phyloP scores from a whole-genome alignment of 179 eudicot species.

The Patellifolia procumbens region DNA sequence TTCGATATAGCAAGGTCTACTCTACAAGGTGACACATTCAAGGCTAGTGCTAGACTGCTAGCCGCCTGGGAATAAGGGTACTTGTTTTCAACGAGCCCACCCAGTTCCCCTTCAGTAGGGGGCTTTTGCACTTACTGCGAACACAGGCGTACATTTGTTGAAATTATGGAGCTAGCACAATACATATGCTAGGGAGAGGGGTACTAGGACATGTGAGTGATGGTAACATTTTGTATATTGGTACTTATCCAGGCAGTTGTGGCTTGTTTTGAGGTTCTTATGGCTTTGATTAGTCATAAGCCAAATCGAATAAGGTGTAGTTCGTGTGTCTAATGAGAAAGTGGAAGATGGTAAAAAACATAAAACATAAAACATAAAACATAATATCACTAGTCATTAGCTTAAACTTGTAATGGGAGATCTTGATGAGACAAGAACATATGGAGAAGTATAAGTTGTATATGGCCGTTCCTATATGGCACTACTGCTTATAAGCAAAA shows the following conservation, averaged over 20 bases:
- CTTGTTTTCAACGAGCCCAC: neutral
- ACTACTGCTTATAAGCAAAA: neutral
- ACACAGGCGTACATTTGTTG: no score
- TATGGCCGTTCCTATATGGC: no score
- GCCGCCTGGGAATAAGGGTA: neutral
- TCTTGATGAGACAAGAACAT: neutral
- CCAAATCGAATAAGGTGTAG: neutral
- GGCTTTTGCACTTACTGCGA: no score
- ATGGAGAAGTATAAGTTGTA: no score
- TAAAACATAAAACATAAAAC: no score
- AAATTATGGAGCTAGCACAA: no score
- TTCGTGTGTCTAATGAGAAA: neutral
- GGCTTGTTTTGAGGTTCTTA: neutral
- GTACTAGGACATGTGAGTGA: neutral
- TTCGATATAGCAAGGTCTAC: no score
- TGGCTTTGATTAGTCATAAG: neutral
- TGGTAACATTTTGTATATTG: neutral
- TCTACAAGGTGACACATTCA: no score
- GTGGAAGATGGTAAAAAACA: neutral
- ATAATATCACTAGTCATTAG: no score
- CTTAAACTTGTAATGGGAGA: neutral
- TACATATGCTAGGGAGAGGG: neutral
- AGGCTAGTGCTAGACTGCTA: no score
- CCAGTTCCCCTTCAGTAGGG: neutral
- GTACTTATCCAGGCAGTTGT: neutral